These are phyloP conservation scores for Tolypocladium endophyticum DNA, from an alignment of 2,329 filamentous ascomycete genomes.

Conservation along the genomic window DNA sequence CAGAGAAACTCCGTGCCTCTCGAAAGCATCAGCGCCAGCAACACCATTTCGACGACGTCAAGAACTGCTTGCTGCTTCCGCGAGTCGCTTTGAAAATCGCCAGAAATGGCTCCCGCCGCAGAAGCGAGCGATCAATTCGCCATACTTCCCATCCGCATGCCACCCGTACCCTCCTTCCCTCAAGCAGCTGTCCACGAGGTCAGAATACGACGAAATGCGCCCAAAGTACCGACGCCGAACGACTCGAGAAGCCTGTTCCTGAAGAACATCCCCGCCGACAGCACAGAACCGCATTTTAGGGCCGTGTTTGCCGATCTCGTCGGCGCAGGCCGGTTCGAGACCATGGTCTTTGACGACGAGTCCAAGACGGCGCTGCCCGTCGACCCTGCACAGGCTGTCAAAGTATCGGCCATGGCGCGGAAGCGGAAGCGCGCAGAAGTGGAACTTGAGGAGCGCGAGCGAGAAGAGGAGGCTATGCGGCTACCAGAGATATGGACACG, in stretches of 20 bases:
- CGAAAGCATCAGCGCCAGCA: neutral
- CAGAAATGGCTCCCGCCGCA: slow-evolving; percentile 17
- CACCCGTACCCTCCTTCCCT: slow-evolving; percentile 51
- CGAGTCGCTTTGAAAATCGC: neutral
- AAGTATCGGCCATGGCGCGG: slow-evolving; percentile 23
- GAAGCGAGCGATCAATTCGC: slow-evolving; percentile 45
- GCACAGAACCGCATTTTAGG: slow-evolving; percentile 67
- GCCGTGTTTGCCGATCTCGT: slow-evolving; percentile 65
- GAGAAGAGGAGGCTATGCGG: slow-evolving; percentile 46
- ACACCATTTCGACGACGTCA: neutral
- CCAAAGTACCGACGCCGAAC: slow-evolving; percentile 62
- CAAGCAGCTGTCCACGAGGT: slow-evolving; percentile 64
- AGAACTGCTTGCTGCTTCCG: neutral
- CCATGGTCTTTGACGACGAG: slow-evolving; percentile 62
- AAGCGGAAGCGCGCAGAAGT: slow-evolving; percentile 33
- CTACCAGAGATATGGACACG: slow-evolving; percentile 68
- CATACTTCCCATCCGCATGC: slow-evolving; percentile 58
- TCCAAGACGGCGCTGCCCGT: slow-evolving; percentile 28
- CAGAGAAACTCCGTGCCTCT: neutral
- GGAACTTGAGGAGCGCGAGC: slow-evolving; percentile 43
- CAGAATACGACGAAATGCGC: slow-evolving; percentile 75
- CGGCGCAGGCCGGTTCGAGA: slow-evolving; percentile 68
- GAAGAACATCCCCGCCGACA: slow-evolving; percentile 81
- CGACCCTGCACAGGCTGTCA: slow-evolving; percentile 38
- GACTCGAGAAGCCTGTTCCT: slow-evolving; percentile 76